phyloP scores from a whole-genome alignment of 345 rosid species.

The Rhodamnia rubescens region DNA sequence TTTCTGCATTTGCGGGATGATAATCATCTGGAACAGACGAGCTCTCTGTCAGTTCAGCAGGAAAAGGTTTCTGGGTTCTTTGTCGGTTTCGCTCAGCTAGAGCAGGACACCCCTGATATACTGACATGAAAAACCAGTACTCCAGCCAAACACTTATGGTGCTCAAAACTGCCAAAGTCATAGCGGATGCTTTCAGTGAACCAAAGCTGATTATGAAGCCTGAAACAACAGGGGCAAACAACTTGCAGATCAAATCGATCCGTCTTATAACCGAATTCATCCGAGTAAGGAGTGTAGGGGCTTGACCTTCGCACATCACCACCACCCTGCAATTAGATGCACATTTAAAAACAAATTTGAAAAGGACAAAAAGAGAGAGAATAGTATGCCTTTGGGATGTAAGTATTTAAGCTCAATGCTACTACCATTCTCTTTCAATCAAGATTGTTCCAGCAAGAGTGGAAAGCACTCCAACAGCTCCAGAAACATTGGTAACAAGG shows the following conservation, averaged over 20 bases:
- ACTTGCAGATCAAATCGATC: constrained; percentile 71
- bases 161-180: constrained; percentile 49
- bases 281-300: constrained; percentile 37
- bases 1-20: background rate
- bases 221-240: constrained; percentile 64
- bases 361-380: background rate
- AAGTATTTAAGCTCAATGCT: background rate
- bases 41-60: background rate
- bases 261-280: constrained; percentile 70
- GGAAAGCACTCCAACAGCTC: constrained; percentile 74
- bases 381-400: background rate
- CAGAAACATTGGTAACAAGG: constrained; percentile 46
- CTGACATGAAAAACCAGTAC: constrained; percentile 64
- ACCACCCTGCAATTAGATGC: constrained; percentile 46
- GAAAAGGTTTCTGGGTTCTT: constrained; percentile 21
- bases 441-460: constrained; percentile 84
- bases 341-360: background rate
- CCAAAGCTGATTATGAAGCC: constrained; percentile 79
- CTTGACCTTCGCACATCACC: constrained; percentile 62
- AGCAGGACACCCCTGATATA: constrained; percentile 55
- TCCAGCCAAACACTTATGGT: constrained; percentile 56
- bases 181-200: constrained; percentile 63
- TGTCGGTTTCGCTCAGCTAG: constrained; percentile 31
- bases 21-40: background rate
- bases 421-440: constrained; percentile 90